Percentiles rank a stretch among this genome's conserved stretches.
phyloP scores from a whole-genome alignment of 1,284 basidiomycete species.

The Volvariella surrecta region DNA sequence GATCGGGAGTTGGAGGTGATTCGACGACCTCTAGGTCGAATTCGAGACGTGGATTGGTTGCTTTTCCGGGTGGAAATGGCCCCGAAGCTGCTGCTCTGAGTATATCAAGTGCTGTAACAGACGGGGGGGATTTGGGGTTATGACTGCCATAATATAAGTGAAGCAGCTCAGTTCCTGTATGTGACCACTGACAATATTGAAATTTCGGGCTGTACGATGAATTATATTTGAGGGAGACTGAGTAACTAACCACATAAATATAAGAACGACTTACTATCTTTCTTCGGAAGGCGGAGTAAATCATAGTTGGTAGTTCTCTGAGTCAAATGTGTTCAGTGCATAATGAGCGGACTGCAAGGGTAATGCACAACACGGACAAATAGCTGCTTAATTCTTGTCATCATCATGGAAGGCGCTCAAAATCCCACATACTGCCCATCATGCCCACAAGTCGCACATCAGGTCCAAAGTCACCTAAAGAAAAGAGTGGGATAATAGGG shows the following conservation, averaged over 20 bases:
- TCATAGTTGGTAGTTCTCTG: background rate
- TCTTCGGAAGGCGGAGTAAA: background rate
- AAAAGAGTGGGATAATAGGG: too few relatives aligned
- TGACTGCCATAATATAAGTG: conserved; percentile 37
- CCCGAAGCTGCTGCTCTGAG: conserved; percentile 46
- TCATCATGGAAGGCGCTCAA: too few relatives aligned
- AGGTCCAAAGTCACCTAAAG: too few relatives aligned
- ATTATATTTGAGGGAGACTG: background rate
- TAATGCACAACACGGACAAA: too few relatives aligned
- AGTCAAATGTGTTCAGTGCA: too few relatives aligned
- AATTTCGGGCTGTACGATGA: conserved; percentile 39
- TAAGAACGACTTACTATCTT: conserved; percentile 1
- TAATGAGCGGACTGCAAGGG: conserved; percentile 17
- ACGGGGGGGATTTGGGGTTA: conserved; percentile 52
- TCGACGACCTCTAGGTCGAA: conserved; percentile 70
- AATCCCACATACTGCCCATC: too few relatives aligned
- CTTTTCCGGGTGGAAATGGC: conserved; percentile 47
- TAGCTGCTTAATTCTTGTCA: too few relatives aligned
- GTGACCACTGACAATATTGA: conserved; percentile 50
- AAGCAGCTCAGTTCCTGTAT: background rate
- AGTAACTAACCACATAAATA: background rate
- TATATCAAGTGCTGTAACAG: conserved; percentile 47
- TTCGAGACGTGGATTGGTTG: conserved; percentile 41
- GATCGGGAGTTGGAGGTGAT: conserved; percentile 56
- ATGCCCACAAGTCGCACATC: too few relatives aligned